These are phyloP conservation scores for Podospora sp. DNA, from an alignment of 495 filamentous ascomycete genomes.

Conservation along the genomic window DNA sequence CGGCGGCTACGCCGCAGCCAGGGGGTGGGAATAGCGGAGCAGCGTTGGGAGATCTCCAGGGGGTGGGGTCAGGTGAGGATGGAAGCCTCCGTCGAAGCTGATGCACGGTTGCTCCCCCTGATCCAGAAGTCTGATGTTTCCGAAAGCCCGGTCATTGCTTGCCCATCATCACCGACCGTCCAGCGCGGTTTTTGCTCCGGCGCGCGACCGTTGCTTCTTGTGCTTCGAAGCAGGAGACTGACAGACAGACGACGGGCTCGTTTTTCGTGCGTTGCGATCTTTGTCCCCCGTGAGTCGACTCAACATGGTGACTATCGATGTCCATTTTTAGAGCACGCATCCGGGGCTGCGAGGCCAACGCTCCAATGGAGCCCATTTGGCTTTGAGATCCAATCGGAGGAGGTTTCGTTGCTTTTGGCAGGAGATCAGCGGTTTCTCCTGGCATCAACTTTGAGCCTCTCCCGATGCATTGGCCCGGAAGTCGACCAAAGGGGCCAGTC, in stretches of 20 bases:
- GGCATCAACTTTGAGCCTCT: conserved; percentile 25
- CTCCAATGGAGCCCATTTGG: not conserved
- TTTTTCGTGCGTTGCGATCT: not conserved
- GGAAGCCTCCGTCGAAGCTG: conserved; percentile 8
- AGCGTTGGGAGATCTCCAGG: conserved; percentile 7
- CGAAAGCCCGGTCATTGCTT: not conserved
- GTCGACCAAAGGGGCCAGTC: conserved; percentile 13
- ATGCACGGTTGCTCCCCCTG: conserved; percentile 1
- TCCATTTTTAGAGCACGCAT: not conserved
- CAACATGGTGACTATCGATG: not conserved
- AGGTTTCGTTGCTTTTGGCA: not conserved
- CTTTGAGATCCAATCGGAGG: conserved; percentile 17
- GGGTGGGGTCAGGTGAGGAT: not conserved
- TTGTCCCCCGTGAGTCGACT: not conserved
- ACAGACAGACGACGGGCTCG: not conserved
- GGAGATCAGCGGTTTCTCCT: conserved; percentile 11
- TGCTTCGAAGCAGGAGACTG: not conserved
- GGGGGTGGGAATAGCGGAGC: conserved; percentile 9
- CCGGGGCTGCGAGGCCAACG: not conserved
- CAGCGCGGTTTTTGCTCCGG: not conserved
- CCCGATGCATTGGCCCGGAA: conserved; percentile 5
- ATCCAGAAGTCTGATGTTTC: conserved; percentile 14
- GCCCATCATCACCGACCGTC: too few relatives aligned
- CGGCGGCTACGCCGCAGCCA: conserved; percentile 16
- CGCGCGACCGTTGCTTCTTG: not conserved